Conservation (phyloP, 805 yeast genomes). For the Pichia pseudocactophila region DNA sequence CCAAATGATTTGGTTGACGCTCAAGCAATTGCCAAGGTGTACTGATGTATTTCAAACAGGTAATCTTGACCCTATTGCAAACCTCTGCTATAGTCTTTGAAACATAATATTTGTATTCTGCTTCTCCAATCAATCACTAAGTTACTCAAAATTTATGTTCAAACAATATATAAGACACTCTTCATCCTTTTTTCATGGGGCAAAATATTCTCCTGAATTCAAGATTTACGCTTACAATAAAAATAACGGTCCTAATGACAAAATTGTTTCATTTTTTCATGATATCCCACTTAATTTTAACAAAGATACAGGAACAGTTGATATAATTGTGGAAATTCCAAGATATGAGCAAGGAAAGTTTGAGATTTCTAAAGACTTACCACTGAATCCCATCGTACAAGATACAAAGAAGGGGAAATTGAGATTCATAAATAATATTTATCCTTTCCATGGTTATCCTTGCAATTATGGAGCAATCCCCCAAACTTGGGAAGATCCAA, state of each 20-base stretch:
- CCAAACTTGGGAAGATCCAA: slow-evolving; percentile 98
- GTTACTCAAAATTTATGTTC: background rate
- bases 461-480: slow-evolving; percentile 87
- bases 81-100: no score
- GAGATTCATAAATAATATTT: slow-evolving; percentile 68
- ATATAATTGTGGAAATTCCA: slow-evolving; percentile 70
- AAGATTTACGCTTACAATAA: slow-evolving; percentile 32
- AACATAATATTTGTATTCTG: no score
- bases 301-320: slow-evolving; percentile 34
- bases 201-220: slow-evolving; percentile 31
- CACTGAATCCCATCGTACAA: slow-evolving; percentile 72
- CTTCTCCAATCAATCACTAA: no score
- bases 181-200: slow-evolving; percentile 20
- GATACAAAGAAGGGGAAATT: slow-evolving; percentile 62
- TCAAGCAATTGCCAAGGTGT: no score
- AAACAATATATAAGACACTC: background rate
- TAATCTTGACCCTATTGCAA: no score
- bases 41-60: no score
- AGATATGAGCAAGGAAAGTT: slow-evolving; percentile 80
- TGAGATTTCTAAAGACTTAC: slow-evolving; percentile 52
- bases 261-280: slow-evolving; percentile 50
- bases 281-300: slow-evolving; percentile 56
- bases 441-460: slow-evolving; percentile 78
- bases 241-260: background rate
- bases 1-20: no score